Percentiles rank a stretch among this genome's conserved stretches.
Evolutionary conservation across 139 green algal genomes (phyloP).

Genomic region (Deuterostichococcus epilithicus): DNA sequence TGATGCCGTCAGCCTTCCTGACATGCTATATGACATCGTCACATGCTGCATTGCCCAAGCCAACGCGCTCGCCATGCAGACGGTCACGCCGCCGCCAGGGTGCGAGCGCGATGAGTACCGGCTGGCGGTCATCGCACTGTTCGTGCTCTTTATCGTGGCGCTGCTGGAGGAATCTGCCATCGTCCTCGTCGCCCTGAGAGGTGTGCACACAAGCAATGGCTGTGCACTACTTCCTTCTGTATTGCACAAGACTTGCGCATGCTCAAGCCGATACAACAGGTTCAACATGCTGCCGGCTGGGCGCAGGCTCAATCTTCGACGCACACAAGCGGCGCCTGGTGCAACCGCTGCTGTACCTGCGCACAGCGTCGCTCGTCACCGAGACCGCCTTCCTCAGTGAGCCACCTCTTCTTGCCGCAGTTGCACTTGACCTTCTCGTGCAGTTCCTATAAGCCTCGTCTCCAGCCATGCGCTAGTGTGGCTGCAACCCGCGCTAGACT

Average conservation of each 20-base stretch:
- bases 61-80: neutral
- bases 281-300: neutral
- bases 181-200: conserved; percentile 25
- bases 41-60: too few species aligned
- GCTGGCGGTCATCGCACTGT: conserved; percentile 21
- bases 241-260: too few species aligned
- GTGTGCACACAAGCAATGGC: conserved; percentile 11
- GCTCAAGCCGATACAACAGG: too few species aligned
- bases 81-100: neutral
- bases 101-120: conserved; percentile 14
- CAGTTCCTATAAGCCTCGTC: too few species aligned
- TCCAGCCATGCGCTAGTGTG: too few species aligned
- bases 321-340: neutral
- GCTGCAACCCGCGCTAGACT: too few species aligned
- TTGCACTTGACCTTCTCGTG: too few species aligned
- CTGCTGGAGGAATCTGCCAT: conserved; percentile 23
- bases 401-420: neutral
- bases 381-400: conserved; percentile 3
- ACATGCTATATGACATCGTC: too few species aligned
- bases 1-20: too few species aligned
- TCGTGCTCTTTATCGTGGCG: conserved; percentile 22
- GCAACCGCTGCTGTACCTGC: neutral
- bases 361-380: neutral
- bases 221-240: neutral
- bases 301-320: conserved; percentile 1